A percentile compares a stretch with the other conserved stretches of the same genome.
Evolutionary conservation across 805 yeast genomes (phyloP).

Genomic region (Scheffersomyces amazonensis): DNA sequence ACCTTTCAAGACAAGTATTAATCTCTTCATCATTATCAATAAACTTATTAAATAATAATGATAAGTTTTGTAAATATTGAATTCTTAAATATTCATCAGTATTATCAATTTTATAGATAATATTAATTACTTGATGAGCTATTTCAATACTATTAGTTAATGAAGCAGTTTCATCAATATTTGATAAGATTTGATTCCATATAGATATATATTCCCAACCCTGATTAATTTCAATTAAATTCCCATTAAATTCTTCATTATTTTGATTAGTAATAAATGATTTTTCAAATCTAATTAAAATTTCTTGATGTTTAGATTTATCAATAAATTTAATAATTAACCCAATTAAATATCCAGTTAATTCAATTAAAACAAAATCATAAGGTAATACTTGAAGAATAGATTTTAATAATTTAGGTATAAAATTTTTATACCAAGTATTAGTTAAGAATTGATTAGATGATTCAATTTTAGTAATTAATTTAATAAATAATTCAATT

Average conservation of each 20-base stretch:
- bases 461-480: slow-evolving; percentile 26
- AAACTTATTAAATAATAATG: slow-evolving; percentile 52
- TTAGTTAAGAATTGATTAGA: slow-evolving; percentile 35
- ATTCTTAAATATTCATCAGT: slow-evolving; percentile 37
- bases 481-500: slow-evolving; percentile 19
- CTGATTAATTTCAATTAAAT: slow-evolving; percentile 17
- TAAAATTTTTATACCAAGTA: slow-evolving; percentile 41
- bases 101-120: slow-evolving; percentile 6
- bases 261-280: slow-evolving; percentile 29
- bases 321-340: slow-evolving; percentile 38
- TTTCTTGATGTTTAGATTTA: slow-evolving; percentile 41
- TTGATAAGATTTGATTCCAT: slow-evolving; percentile 48
- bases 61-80: slow-evolving; percentile 54
- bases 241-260: slow-evolving; percentile 3
- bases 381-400: background rate
- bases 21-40: slow-evolving; percentile 6
- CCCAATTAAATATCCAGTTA: slow-evolving; percentile 40
- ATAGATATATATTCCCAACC: slow-evolving; percentile 37
- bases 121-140: slow-evolving; percentile 7
- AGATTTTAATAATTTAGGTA: slow-evolving; percentile 34
- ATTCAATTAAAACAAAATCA: slow-evolving; percentile 29
- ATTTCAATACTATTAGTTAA: slow-evolving; percentile 6
- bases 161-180: slow-evolving; percentile 43
- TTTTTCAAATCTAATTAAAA: slow-evolving; percentile 35
- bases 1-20: background rate